A percentile compares a stretch with the other conserved stretches of the same genome.
Conservation (phyloP, 2,329 filamentous ascomycete genomes). For the Fusarium lateritium region DNA sequence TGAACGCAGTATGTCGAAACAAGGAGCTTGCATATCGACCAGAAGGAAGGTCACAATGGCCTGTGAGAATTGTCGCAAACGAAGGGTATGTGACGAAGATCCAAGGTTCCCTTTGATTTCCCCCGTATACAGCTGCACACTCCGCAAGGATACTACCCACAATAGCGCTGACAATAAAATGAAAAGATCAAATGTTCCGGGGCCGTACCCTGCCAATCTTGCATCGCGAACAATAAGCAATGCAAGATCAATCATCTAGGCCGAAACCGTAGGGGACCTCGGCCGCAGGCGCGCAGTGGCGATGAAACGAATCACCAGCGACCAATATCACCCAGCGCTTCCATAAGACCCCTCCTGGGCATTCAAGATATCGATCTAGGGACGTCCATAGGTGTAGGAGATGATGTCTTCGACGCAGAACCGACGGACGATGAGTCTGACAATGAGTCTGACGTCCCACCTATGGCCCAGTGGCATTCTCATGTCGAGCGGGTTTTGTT, state of each 20-base stretch:
- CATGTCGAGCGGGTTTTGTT: neutral
- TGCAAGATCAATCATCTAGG: neutral
- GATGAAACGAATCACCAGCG: neutral
- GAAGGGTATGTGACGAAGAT: constrained; percentile 12
- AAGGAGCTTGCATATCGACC: constrained; percentile 3
- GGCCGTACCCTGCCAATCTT: constrained; percentile 10
- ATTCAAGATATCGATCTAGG: neutral
- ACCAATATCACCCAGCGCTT: neutral
- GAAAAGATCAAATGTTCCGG: constrained; percentile 24
- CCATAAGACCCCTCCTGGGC: neutral
- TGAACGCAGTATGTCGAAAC: constrained; percentile 3
- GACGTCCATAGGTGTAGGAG: neutral
- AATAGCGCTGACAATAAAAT: neutral
- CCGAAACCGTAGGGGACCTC: neutral
- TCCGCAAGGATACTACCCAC: neutral
- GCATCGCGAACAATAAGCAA: neutral
- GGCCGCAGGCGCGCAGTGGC: neutral
- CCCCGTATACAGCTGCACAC: too few species aligned
- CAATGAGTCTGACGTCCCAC: neutral
- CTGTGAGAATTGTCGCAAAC: constrained; percentile 25
- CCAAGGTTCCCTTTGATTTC: too few species aligned
- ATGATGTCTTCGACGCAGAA: neutral
- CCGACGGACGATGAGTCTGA: constrained; percentile 1
- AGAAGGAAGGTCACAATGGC: constrained; percentile 29
- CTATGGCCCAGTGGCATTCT: neutral